Conservation (phyloP, 78 protist species). For the Tieghemostelium lacteum region DNA sequence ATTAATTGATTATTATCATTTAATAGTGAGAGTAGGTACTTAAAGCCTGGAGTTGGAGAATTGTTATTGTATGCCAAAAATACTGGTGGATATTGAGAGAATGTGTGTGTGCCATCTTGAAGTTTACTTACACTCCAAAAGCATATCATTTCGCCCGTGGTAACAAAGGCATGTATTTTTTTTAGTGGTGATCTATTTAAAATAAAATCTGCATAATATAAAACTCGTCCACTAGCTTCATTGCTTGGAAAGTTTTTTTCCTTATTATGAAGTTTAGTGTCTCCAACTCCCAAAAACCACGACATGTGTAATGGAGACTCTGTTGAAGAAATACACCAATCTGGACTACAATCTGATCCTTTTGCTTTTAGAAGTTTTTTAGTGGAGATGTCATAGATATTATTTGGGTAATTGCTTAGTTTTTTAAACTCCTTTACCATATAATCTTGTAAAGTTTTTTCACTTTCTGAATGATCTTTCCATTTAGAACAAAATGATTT, state of each 20-base stretch:
- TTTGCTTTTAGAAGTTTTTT: neutral
- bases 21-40: neutral
- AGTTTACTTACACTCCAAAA: neutral
- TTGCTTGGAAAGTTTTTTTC: neutral
- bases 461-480: neutral
- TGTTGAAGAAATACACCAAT: neutral
- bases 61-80: neutral
- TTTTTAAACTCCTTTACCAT: neutral
- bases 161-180: neutral
- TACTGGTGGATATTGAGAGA: neutral
- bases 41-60: neutral
- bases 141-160: neutral
- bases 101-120: neutral
- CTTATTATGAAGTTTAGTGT: neutral
- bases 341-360: neutral
- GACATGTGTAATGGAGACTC: neutral
- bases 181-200: neutral
- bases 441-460: neutral
- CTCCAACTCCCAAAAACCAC: neutral
- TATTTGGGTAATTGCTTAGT: neutral
- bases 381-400: neutral
- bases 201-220: neutral
- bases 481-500: neutral
- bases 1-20: neutral
- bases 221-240: neutral